Evolutionary conservation across 208 protist genomes (phyloP).

Genomic region (Perkinsela sp.): DNA sequence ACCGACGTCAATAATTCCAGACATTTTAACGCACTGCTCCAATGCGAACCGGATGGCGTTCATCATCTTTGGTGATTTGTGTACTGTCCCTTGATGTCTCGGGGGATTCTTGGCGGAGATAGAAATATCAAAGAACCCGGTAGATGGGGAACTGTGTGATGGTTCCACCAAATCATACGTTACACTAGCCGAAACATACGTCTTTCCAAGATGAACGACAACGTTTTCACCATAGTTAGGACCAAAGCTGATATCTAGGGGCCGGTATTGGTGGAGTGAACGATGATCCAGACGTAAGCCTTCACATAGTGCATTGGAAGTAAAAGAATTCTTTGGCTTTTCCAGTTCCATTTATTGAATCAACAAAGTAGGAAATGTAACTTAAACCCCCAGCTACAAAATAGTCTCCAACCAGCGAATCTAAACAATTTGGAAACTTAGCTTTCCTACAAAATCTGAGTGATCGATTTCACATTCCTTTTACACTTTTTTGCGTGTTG

Average conservation of each 20-base stretch:
- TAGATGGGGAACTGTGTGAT: background rate
- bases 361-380: no score
- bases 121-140: background rate
- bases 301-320: background rate
- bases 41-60: background rate
- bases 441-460: no score
- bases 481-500: no score
- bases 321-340: background rate
- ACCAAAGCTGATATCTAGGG: background rate
- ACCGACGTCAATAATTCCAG: background rate
- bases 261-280: background rate
- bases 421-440: no score
- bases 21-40: background rate
- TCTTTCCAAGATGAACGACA: background rate
- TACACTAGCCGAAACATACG: background rate
- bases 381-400: no score
- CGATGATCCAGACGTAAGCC: background rate
- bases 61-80: background rate
- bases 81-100: background rate
- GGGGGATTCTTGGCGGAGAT: background rate
- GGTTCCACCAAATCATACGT: background rate
- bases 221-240: background rate
- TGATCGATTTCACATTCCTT: no score
- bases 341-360: slow-evolving; percentile 3
- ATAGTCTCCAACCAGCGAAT: no score